A percentile compares a stretch with the other conserved stretches of the same genome.
Conservation (phyloP, 2,329 filamentous ascomycete genomes). For the Sporothrix humicola region DNA sequence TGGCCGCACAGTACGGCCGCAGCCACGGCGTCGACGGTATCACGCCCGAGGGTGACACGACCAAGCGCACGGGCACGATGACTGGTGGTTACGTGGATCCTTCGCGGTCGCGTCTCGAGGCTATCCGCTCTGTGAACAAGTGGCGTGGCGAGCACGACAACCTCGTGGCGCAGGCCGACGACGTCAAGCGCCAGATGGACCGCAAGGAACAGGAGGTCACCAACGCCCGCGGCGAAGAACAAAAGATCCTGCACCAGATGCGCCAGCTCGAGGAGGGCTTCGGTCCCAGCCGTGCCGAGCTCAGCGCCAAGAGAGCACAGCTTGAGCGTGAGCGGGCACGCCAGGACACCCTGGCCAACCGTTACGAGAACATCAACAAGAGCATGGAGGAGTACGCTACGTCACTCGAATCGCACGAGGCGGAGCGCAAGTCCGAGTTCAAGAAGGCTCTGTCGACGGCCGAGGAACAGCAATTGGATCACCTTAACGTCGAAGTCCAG, state of each 20-base stretch:
- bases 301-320: slow-evolving; percentile 75
- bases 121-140: slow-evolving; percentile 74
- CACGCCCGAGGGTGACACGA: slow-evolving; percentile 91
- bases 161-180: slow-evolving; percentile 65
- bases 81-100: slow-evolving; percentile 94
- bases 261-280: slow-evolving; percentile 81
- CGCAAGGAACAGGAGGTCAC: slow-evolving; percentile 88
- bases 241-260: slow-evolving; percentile 80
- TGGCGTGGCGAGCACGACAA: slow-evolving; percentile 77
- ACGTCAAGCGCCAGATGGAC: slow-evolving; percentile 74
- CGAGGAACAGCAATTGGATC: slow-evolving; percentile 83
- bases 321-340: slow-evolving; percentile 75
- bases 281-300: slow-evolving; percentile 76
- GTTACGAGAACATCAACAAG: slow-evolving; percentile 71
- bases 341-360: slow-evolving; percentile 70
- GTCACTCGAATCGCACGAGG: slow-evolving; percentile 76
- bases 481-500: slow-evolving; percentile 70
- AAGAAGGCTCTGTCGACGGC: slow-evolving; percentile 82
- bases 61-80: slow-evolving; percentile 92
- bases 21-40: slow-evolving; percentile 92
- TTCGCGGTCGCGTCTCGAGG: slow-evolving; percentile 83
- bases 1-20: slow-evolving; percentile 88
- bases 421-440: slow-evolving; percentile 84
- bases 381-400: slow-evolving; percentile 78
- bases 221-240: slow-evolving; percentile 78